Percentiles rank a stretch among this genome's conserved stretches.
phyloP scores from a whole-genome alignment of 2,329 filamentous ascomycete species.

The Colletotrichum brevisporum region DNA sequence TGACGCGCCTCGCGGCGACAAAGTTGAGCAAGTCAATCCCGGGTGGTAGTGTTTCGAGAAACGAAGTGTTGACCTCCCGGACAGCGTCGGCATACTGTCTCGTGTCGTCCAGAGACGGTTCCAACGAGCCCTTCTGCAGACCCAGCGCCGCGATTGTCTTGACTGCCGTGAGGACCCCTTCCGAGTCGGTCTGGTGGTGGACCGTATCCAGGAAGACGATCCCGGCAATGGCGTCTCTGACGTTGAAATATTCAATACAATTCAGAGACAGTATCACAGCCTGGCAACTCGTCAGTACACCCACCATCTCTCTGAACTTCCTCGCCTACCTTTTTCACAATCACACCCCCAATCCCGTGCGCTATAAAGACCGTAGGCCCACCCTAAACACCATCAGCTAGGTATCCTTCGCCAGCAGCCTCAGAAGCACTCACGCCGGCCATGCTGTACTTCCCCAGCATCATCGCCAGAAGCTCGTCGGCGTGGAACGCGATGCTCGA shows the following conservation, averaged over 20 bases:
- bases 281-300: not conserved
- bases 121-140: constrained; percentile 9
- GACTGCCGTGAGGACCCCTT: constrained; percentile 42
- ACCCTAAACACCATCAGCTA: constrained; percentile 35
- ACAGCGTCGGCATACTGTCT: constrained; percentile 43
- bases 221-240: constrained; percentile 36
- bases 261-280: not conserved
- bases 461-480: constrained; percentile 41
- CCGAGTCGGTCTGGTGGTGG: constrained; percentile 42
- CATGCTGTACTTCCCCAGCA: constrained; percentile 11
- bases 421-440: constrained; percentile 22
- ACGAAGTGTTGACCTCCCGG: constrained; percentile 41
- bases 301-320: too few species aligned
- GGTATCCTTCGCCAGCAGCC: not conserved
- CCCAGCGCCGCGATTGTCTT: constrained; percentile 36
- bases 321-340: constrained; percentile 44
- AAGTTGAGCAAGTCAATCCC: constrained; percentile 25
- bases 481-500: constrained; percentile 45
- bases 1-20: constrained; percentile 7
- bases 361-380: constrained; percentile 44
- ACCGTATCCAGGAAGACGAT: constrained; percentile 45
- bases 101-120: constrained; percentile 37
- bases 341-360: constrained; percentile 45
- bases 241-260: constrained; percentile 23
- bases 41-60: not conserved